A percentile compares a stretch with the other conserved stretches of the same genome.
Conservation (phyloP, 768 basidiomycete species). For the Asterophora lycoperdoides region DNA sequence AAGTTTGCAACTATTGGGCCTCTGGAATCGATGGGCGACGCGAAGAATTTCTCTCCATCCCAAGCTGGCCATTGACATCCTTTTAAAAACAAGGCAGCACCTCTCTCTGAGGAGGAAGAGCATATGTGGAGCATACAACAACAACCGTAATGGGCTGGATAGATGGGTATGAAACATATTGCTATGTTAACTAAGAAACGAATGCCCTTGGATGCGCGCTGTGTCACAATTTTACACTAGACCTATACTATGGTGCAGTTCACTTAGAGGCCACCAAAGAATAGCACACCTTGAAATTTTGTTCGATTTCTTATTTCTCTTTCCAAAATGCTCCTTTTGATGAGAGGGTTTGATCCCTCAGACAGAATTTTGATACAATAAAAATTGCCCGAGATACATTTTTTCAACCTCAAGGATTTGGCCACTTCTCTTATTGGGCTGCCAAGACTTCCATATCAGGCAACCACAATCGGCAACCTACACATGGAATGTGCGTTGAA, state of each 20-base stretch:
- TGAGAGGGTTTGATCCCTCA: not conserved
- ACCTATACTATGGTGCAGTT: not conserved
- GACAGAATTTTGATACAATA: not conserved
- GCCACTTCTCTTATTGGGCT: not conserved
- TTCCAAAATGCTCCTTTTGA: not conserved
- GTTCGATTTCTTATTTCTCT: not conserved
- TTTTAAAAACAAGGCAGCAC: not conserved
- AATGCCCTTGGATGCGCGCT: not conserved
- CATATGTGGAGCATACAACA: not conserved
- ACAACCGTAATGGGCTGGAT: not conserved
- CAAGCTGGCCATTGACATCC: not conserved
- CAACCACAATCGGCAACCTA: no score
- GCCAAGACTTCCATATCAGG: no score
- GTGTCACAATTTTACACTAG: not conserved
- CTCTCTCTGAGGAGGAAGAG: not conserved
- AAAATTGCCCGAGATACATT: not conserved
- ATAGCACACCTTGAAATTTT: no score
- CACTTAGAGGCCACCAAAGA: not conserved
- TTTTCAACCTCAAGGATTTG: not conserved
- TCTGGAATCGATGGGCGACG: not conserved
- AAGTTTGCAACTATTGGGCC: not conserved
- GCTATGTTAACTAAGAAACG: not conserved
- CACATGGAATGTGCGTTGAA: not conserved
- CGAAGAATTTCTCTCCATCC: not conserved
- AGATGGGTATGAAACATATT: not conserved